Evolutionary conservation across 805 yeast genomes (phyloP).

Genomic region (Hagleromyces aurorensis): DNA sequence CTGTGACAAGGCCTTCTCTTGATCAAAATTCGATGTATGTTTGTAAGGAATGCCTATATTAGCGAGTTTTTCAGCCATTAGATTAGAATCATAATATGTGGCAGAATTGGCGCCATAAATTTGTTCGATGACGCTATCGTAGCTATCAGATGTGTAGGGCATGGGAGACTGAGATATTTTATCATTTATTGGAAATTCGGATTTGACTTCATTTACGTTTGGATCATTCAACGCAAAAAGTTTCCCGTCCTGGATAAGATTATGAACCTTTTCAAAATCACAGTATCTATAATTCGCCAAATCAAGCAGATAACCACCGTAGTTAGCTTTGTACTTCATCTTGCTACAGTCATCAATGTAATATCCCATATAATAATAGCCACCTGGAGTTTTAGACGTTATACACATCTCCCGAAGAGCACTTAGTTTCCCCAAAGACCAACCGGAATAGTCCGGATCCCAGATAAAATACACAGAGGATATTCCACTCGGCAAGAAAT

Average conservation of each 20-base stretch:
- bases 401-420: slow-evolving; percentile 63
- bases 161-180: slow-evolving; percentile 6
- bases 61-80: slow-evolving; percentile 13
- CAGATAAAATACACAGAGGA: slow-evolving; percentile 85
- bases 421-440: slow-evolving; percentile 71
- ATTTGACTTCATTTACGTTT: neutral
- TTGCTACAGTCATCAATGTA: slow-evolving; percentile 72
- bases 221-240: slow-evolving; percentile 16
- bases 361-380: slow-evolving; percentile 64
- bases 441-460: slow-evolving; percentile 68
- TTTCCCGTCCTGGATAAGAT: slow-evolving; percentile 21
- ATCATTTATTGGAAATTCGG: slow-evolving; percentile 6
- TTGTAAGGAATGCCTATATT: slow-evolving; percentile 17
- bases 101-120: slow-evolving; percentile 34
- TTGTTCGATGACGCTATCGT: slow-evolving; percentile 30
- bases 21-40: slow-evolving; percentile 3
- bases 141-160: slow-evolving; percentile 2
- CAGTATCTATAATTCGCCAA: slow-evolving; percentile 40
- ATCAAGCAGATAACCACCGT: slow-evolving; percentile 69
- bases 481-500: slow-evolving; percentile 64
- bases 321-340: slow-evolving; percentile 73
- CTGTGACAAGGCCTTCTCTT: slow-evolving; percentile 4
- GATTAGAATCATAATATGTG: slow-evolving; percentile 19
- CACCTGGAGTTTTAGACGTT: slow-evolving; percentile 33
- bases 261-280: slow-evolving; percentile 13